A percentile compares a stretch with the other conserved stretches of the same genome.
Evolutionary conservation across 2,329 filamentous ascomycete species (phyloP).

Genomic region (Colletotrichum chlorophyti): DNA sequence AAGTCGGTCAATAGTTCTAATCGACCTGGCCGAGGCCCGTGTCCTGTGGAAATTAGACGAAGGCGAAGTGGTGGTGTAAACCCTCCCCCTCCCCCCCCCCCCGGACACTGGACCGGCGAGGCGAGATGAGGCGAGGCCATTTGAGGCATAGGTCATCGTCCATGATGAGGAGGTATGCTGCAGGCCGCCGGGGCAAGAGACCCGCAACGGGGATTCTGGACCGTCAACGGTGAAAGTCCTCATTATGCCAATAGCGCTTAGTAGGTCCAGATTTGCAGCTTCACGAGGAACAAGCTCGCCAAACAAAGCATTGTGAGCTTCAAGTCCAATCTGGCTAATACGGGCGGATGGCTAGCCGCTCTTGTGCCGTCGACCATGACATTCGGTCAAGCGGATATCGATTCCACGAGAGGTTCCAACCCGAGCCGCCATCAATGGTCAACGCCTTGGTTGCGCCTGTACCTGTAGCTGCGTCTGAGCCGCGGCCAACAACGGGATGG

Average conservation of each 20-base stretch:
- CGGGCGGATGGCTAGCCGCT: neutral
- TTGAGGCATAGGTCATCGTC: slow-evolving; percentile 16
- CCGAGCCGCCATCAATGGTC: slow-evolving; percentile 11
- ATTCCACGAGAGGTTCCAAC: neutral
- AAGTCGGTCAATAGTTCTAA: slow-evolving; percentile 8
- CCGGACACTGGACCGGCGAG: neutral
- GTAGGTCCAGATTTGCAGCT: neutral
- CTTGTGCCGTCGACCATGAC: neutral
- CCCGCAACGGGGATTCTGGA: neutral
- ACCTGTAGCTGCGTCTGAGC: neutral
- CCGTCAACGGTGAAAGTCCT: neutral
- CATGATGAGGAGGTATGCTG: no score
- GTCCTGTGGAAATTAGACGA: slow-evolving; percentile 26
- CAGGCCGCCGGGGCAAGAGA: slow-evolving; percentile 4
- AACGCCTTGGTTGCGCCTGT: neutral
- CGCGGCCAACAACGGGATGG: neutral
- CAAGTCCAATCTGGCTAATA: neutral
- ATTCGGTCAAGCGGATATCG: neutral
- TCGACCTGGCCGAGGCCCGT: neutral
- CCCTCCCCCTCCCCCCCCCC: no score
- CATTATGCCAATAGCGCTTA: neutral
- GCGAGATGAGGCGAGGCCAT: neutral
- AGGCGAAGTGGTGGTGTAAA: neutral
- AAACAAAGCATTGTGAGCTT: neutral
- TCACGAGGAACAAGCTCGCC: neutral